Base-by-base conservation (phyloP, 1,284 basidiomycete genomes). In the Sutorius eximius region DNA sequence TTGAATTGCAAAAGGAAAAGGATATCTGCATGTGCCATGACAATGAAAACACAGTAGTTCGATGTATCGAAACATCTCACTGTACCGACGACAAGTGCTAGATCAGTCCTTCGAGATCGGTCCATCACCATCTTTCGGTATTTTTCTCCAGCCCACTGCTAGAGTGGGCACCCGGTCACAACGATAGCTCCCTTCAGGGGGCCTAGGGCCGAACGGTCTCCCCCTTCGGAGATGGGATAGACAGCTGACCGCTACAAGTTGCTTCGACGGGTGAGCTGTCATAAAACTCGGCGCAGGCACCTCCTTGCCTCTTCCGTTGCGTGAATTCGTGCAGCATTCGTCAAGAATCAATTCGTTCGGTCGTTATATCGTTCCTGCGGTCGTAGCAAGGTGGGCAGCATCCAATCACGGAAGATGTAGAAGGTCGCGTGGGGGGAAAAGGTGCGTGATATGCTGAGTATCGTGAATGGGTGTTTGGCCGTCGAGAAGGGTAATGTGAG, bases 341-440 rank as follows among this genome's bases (percentile, higher is more conserved):
- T 81, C 76, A 77, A 79, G 74, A 79, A 78, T 77, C 71, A 48
- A 53, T 70, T 68, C 69, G 59, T 57, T 72, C 63, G 58, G 60
- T 73, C 63, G 61, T 73, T 70, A 60, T 53, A 53, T 74, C 73
- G 68, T 76, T 66, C 65, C 70, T 71, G 70, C 72, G 71, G 73
- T 69, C 65, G 71, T 71, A 59, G 65, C 66, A 67, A 68, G 64
- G 59, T 61, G 55, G 59, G 47, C 53, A 63, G 61, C 52, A 56
- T 57, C 56, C 59, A 57, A 54, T 52, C 57, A 51, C 41, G 34
- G 52, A 48, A 38, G 37, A 42, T 27, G 47, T 33, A 52, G 33
- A 48, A 40, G 30, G 43, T 53, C 63, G 53, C 48, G 52, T 67
- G 60, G 54, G 43, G 54, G 54, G 58, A 55, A 58, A 44, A 48